A percentile compares a stretch with the other conserved stretches of the same genome.
phyloP scores from a whole-genome alignment of 495 filamentous ascomycete species.

The Astrocystis sublimbata region DNA sequence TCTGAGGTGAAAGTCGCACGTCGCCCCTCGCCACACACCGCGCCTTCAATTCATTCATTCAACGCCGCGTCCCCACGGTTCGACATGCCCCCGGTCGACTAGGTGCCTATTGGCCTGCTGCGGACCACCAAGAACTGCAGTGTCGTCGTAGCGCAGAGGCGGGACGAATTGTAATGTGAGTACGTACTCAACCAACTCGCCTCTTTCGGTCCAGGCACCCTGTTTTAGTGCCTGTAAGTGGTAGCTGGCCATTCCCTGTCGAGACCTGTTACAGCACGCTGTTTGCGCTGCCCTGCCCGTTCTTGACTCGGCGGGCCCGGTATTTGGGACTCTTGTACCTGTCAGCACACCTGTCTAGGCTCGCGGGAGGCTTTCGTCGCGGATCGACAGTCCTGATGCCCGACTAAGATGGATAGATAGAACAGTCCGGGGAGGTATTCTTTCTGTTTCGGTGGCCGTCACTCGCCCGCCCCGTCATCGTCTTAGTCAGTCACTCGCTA shows the following conservation, averaged over 20 bases:
- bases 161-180: too few relatives aligned
- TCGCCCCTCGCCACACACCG: slow-evolving; percentile 18
- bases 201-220: slow-evolving; percentile 8
- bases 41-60: too few relatives aligned
- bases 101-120: slow-evolving; percentile 17
- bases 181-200: slow-evolving; percentile 4
- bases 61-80: slow-evolving; percentile 16
- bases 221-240: slow-evolving; percentile 2
- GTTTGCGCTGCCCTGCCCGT: too few relatives aligned
- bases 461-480: slow-evolving; percentile 11
- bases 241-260: background rate
- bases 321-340: background rate
- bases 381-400: slow-evolving; percentile 5
- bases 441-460: slow-evolving; percentile 16
- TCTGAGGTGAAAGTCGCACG: background rate
- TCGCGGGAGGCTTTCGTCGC: background rate
- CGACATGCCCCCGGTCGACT: slow-evolving; percentile 6
- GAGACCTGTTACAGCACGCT: background rate
- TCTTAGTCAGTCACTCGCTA: slow-evolving; percentile 20
- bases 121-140: slow-evolving; percentile 18
- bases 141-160: slow-evolving; percentile 14
- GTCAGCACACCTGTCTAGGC: background rate
- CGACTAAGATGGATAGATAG: too few relatives aligned
- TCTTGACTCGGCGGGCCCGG: background rate
- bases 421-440: slow-evolving; percentile 14